These are phyloP conservation scores for Grigorovia humatica DNA, from an alignment of 805 yeast species.

Conservation along the genomic window DNA sequence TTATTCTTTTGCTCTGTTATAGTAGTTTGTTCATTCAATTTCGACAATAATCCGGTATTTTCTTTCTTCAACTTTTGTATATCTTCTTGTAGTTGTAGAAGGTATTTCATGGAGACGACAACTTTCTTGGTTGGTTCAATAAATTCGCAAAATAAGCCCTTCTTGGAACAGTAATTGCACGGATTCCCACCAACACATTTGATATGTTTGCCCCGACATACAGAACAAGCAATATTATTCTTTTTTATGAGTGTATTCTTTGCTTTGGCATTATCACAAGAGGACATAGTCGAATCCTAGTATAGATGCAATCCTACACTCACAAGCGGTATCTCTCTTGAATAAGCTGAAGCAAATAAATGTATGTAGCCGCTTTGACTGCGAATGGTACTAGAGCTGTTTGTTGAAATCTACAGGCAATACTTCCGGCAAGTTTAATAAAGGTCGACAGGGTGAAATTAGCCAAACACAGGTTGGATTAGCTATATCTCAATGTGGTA, in stretches of 20 bases:
- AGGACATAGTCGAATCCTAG: too few relatives aligned
- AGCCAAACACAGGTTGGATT: too few relatives aligned
- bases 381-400: too few relatives aligned
- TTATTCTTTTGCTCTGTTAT: background rate
- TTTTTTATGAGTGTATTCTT: constrained; percentile 5
- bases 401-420: too few relatives aligned
- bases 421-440: too few relatives aligned
- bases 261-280: too few relatives aligned
- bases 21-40: background rate
- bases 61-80: constrained; percentile 55
- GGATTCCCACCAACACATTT: constrained; percentile 75
- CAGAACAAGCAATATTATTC: constrained; percentile 37
- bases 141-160: constrained; percentile 55
- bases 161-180: constrained; percentile 49
- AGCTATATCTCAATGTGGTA: too few relatives aligned
- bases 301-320: too few relatives aligned
- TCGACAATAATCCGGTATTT: constrained; percentile 44
- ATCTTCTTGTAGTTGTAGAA: constrained; percentile 58
- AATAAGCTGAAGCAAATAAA: too few relatives aligned
- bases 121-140: constrained; percentile 62
- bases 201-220: constrained; percentile 64
- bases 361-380: too few relatives aligned
- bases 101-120: constrained; percentile 61
- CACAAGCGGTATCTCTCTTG: too few relatives aligned
- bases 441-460: too few relatives aligned